Conservation (phyloP, 106 monocot species). For the Allium sativum region DNA sequence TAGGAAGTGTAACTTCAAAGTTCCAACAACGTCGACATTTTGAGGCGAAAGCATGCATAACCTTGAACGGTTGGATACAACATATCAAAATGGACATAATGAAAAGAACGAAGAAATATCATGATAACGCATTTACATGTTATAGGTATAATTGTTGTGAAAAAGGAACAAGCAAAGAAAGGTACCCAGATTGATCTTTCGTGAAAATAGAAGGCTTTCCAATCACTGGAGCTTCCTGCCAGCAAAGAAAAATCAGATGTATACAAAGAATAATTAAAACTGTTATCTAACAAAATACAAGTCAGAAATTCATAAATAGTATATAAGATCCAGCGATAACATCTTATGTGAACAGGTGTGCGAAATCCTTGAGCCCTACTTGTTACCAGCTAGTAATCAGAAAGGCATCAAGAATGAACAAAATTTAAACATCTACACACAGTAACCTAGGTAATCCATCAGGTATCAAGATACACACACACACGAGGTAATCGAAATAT, state of each 20-base stretch:
- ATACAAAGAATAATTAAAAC: neutral
- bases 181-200: slow-evolving; percentile 60
- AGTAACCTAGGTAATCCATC: no score
- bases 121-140: no score
- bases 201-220: slow-evolving; percentile 67
- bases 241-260: slow-evolving; percentile 16
- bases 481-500: no score
- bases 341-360: no score
- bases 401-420: neutral
- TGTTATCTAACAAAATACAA: neutral
- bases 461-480: no score
- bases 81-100: no score
- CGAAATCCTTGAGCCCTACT: no score
- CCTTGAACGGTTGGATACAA: no score
- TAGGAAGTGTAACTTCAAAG: no score
- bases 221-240: slow-evolving; percentile 69
- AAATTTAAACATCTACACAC: neutral
- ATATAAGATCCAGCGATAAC: neutral
- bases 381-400: neutral
- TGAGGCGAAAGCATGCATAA: no score
- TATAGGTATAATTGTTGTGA: neutral
- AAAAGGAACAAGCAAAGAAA: slow-evolving; percentile 2
- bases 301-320: neutral
- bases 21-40: no score
- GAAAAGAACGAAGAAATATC: no score